Conservation (phyloP, 306 rosid species). For the Neltuma alba region DNA sequence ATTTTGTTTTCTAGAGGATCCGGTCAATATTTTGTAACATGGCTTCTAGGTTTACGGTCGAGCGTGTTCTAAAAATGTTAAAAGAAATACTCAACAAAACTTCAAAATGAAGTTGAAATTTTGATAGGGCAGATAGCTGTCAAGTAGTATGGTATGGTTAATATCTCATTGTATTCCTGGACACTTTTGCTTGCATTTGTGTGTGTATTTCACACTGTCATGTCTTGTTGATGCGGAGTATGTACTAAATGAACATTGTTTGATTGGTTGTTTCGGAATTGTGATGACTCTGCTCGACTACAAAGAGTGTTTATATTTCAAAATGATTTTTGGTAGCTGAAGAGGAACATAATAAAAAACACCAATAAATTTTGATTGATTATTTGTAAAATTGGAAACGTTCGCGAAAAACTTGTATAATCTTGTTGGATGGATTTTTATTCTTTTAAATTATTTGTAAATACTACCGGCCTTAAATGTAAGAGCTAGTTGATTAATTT, state of each 20-base stretch:
- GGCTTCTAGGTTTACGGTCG: slow-evolving; percentile 9
- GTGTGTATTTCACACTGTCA: neutral
- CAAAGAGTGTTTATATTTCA: too few species aligned
- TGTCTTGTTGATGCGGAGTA: neutral
- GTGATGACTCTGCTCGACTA: neutral
- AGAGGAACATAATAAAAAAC: too few species aligned
- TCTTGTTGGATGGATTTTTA: too few species aligned
- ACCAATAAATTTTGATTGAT: too few species aligned
- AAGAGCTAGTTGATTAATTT: too few species aligned
- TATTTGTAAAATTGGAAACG: too few species aligned
- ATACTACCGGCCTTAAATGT: too few species aligned
- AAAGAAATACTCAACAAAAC: neutral
- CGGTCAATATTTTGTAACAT: slow-evolving; percentile 14
- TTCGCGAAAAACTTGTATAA: too few species aligned
- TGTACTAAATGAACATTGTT: neutral
- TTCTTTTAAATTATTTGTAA: too few species aligned
- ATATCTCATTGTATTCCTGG: neutral
- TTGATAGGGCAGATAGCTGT: neutral
- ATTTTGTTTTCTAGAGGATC: slow-evolving; percentile 20
- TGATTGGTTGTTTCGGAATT: neutral
- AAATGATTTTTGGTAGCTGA: too few species aligned
- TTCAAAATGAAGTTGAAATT: slow-evolving; percentile 18
- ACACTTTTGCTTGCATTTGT: neutral
- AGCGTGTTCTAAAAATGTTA: neutral
- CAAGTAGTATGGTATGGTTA: neutral